phyloP scores from a whole-genome alignment of 2,329 filamentous ascomycete species.

The Aspergillus pseudoviridinutans region DNA sequence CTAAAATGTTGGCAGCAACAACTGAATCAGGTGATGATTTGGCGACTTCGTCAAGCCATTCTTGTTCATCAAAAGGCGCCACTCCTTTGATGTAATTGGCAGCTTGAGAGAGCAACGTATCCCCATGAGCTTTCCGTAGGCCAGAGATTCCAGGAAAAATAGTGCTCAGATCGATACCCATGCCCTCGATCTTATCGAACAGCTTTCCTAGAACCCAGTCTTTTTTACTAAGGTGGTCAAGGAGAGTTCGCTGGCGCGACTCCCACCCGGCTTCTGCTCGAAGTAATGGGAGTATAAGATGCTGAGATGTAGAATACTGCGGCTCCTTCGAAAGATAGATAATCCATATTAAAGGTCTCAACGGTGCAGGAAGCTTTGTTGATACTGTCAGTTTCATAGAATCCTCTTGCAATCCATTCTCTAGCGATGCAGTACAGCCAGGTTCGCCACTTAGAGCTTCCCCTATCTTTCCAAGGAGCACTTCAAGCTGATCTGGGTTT shows the following conservation, averaged over 20 bases:
- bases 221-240: slow-evolving; percentile 52
- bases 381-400: slow-evolving; percentile 45
- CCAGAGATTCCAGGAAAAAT: slow-evolving; percentile 55
- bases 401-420: slow-evolving; percentile 23
- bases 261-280: slow-evolving; percentile 46
- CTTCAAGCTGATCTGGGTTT: slow-evolving; percentile 51
- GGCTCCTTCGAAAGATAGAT: slow-evolving; percentile 43
- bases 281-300: slow-evolving; percentile 53
- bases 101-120: slow-evolving; percentile 48
- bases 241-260: slow-evolving; percentile 46
- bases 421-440: slow-evolving; percentile 30
- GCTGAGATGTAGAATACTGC: slow-evolving; percentile 41
- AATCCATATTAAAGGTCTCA: slow-evolving; percentile 52
- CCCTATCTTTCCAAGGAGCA: slow-evolving; percentile 54
- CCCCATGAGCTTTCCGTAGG: slow-evolving; percentile 42
- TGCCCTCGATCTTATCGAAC: slow-evolving; percentile 55
- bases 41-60: slow-evolving; percentile 39
- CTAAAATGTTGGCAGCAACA: slow-evolving; percentile 23
- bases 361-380: slow-evolving; percentile 50
- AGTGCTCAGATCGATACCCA: slow-evolving; percentile 52
- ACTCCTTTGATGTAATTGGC: slow-evolving; percentile 53
- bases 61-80: slow-evolving; percentile 48
- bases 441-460: slow-evolving; percentile 42
- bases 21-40: slow-evolving; percentile 13
- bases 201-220: slow-evolving; percentile 57